Conservation (phyloP, 2,329 filamentous ascomycete genomes). For the Coniochaeta ligniaria region DNA sequence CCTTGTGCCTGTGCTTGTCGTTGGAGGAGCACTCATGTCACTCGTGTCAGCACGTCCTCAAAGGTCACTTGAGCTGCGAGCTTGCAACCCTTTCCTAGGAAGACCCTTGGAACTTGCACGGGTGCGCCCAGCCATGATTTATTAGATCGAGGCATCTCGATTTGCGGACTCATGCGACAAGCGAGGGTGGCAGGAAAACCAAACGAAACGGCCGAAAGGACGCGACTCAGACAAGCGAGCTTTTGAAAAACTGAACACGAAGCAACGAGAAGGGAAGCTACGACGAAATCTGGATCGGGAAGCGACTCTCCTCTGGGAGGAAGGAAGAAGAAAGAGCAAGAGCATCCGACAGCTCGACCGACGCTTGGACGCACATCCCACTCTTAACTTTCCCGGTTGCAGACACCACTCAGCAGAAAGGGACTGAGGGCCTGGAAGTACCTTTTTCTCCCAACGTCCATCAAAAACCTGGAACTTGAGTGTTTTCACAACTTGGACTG, state of each 20-base stretch:
- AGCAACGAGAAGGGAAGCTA: background rate
- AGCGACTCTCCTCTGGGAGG: background rate
- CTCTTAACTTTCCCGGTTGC: background rate
- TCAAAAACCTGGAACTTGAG: background rate
- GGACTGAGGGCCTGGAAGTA: background rate
- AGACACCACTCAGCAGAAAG: too few species aligned
- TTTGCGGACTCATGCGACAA: background rate
- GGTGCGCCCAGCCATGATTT: background rate
- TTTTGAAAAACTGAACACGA: background rate
- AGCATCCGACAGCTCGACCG: background rate
- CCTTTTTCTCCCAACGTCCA: background rate
- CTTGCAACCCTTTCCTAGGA: conserved; percentile 1
- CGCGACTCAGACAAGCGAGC: background rate
- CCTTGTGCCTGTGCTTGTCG: background rate
- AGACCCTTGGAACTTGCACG: background rate
- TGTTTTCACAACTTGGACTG: too few species aligned
- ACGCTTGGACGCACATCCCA: background rate
- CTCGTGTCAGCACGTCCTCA: background rate
- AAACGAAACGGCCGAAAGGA: conserved; percentile 2
- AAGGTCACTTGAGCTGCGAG: conserved; percentile 1
- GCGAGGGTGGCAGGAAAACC: background rate
- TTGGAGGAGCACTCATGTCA: background rate
- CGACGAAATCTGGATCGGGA: background rate
- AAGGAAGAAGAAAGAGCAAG: background rate
- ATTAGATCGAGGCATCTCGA: background rate